A percentile compares a stretch with the other conserved stretches of the same genome.
These are phyloP conservation scores for Juglanconis oblonga DNA, from an alignment of 2,329 filamentous ascomycete species.

Conservation along the genomic window DNA sequence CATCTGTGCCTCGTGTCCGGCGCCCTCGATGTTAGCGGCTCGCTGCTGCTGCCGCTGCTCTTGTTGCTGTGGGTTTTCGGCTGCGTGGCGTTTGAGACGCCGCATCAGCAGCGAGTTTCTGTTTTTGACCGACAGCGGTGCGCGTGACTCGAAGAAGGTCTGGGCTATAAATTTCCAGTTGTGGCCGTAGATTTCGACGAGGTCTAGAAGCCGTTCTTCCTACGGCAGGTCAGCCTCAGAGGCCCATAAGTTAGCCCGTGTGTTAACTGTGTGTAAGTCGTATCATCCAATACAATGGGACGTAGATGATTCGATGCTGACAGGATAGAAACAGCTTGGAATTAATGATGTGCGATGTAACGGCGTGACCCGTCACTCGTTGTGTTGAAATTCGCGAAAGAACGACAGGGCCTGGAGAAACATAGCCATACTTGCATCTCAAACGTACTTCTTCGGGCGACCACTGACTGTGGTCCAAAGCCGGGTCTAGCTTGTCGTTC, in stretches of 20 bases:
- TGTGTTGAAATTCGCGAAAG: no score
- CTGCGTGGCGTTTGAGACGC: constrained; percentile 16
- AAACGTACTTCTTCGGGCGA: not conserved
- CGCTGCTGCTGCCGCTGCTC: no score
- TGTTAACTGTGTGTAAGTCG: no score
- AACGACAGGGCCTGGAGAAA: no score
- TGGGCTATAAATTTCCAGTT: constrained; percentile 21
- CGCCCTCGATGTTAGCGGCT: not conserved
- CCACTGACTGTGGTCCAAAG: constrained; percentile 7
- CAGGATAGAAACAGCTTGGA: no score
- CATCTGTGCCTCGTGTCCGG: not conserved
- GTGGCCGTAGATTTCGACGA: constrained; percentile 16
- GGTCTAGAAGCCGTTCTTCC: constrained; percentile 14
- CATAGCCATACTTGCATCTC: no score
- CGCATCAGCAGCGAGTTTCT: constrained; percentile 19
- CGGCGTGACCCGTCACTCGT: no score
- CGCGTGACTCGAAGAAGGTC: constrained; percentile 20
- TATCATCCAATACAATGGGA: no score
- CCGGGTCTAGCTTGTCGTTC: constrained; percentile 21
- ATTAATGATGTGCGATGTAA: no score
- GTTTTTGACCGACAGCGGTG: constrained; percentile 20
- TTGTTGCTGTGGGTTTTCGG: not conserved
- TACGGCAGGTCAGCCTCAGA: not conserved
- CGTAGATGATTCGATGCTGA: no score
- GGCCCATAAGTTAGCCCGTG: no score